Conservation (phyloP, 495 filamentous ascomycete species). For the Parachaetomium inaequale region DNA sequence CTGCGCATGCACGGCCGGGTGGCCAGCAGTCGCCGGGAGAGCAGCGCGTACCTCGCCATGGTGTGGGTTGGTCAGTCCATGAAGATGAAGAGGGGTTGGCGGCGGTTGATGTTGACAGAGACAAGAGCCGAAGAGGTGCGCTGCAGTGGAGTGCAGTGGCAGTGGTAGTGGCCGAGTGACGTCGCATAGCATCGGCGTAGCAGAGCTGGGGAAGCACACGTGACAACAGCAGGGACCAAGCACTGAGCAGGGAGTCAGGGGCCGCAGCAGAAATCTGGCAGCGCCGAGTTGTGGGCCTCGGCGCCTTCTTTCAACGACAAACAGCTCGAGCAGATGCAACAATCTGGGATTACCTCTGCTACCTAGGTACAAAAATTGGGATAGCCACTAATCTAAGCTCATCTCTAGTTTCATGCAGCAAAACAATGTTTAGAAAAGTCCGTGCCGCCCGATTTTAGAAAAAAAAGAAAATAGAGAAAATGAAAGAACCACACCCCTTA, state of each 20-base stretch:
- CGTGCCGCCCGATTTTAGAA: not conserved
- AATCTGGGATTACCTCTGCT: too few relatives aligned
- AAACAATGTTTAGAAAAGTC: not conserved
- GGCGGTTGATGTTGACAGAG: not conserved
- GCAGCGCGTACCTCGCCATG: conserved; percentile 28
- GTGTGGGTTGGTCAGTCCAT: conserved; percentile 21
- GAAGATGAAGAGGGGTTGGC: not conserved
- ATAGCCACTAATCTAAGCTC: too few relatives aligned
- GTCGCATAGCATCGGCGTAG: conserved; percentile 31
- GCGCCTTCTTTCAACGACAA: too few relatives aligned
- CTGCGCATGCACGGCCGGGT: conserved; percentile 6
- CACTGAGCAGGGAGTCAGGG: too few relatives aligned
- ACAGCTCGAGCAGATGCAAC: too few relatives aligned
- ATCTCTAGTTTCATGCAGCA: too few relatives aligned
- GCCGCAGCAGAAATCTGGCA: too few relatives aligned
- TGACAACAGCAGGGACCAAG: not conserved
- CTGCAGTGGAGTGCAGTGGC: too few relatives aligned
- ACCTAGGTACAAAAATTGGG: too few relatives aligned
- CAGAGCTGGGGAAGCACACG: not conserved
- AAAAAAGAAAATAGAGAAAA: not conserved
- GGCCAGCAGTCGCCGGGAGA: conserved; percentile 20
- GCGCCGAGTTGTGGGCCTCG: too few relatives aligned
- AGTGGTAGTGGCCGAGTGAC: conserved; percentile 17
- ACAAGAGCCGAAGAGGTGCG: not conserved
- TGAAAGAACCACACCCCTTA: not conserved